phyloP scores from a whole-genome alignment of 352 stramenopile genomes.

The Globisporangium spinosum region DNA sequence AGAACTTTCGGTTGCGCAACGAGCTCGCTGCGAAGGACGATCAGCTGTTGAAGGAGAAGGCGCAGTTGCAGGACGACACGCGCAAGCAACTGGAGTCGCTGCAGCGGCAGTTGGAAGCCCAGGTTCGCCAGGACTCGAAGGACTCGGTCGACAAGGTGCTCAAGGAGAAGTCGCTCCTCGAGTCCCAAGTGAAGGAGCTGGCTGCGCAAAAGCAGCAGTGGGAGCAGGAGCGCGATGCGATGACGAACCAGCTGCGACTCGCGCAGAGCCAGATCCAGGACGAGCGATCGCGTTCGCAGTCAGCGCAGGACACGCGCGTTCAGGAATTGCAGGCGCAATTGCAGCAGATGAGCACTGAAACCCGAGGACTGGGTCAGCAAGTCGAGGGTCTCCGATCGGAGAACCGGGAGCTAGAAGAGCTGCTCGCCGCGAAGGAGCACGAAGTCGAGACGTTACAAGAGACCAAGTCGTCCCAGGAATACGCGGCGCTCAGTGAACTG shows the following conservation, averaged over 20 bases:
- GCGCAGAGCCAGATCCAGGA: conserved; percentile 59
- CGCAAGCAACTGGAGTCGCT: conserved; percentile 58
- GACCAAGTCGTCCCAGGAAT: conserved; percentile 48
- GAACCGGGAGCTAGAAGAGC: conserved; percentile 43
- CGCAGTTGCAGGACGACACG: conserved; percentile 48
- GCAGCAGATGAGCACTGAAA: conserved; percentile 41
- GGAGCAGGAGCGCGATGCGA: conserved; percentile 46
- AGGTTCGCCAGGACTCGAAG: conserved; percentile 58
- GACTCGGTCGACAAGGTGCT: conserved; percentile 40
- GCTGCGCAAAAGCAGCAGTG: conserved; percentile 42
- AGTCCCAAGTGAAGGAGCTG: conserved; percentile 45
- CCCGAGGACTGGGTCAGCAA: conserved; percentile 37
- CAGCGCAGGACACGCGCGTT: conserved; percentile 40
- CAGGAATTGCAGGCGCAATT: conserved; percentile 50
- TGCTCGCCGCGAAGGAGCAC: conserved; percentile 44
- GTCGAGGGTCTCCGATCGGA: conserved; percentile 40
- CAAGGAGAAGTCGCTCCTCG: conserved; percentile 37
- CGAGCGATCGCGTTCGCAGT: conserved; percentile 43
- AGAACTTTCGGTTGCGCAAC: conserved; percentile 57
- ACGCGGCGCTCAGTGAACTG: conserved; percentile 54
- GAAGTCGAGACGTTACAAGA: conserved; percentile 44
- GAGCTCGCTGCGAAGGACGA: conserved; percentile 59
- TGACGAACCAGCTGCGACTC: conserved; percentile 44
- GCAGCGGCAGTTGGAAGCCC: conserved; percentile 50
- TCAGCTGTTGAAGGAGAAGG: conserved; percentile 49